These are phyloP conservation scores for Cerioporus squamosus DNA, from an alignment of 1,284 basidiomycete genomes.

Conservation along the genomic window DNA sequence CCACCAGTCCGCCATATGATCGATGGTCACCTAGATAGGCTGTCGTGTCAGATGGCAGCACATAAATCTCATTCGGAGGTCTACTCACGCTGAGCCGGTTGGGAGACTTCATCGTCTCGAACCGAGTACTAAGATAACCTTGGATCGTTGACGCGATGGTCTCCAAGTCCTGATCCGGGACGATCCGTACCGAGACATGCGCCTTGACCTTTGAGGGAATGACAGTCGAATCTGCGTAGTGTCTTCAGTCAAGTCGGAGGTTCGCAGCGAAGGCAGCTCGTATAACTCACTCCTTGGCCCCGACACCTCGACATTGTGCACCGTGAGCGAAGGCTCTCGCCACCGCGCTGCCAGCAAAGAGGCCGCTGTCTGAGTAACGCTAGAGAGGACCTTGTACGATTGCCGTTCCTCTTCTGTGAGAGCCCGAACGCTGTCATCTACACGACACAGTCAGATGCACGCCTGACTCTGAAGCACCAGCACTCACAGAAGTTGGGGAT, in stretches of 20 bases:
- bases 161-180: slow-evolving; percentile 90
- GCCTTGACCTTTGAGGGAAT: slow-evolving; percentile 85
- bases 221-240: slow-evolving; percentile 72
- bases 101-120: slow-evolving; percentile 64
- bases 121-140: slow-evolving; percentile 63
- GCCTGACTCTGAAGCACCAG: slow-evolving; percentile 1
- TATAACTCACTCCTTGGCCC: slow-evolving; percentile 69
- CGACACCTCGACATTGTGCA: slow-evolving; percentile 74
- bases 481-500: slow-evolving; percentile 87
- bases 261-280: background rate
- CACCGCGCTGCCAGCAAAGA: slow-evolving; percentile 75
- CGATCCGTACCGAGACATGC: slow-evolving; percentile 87
- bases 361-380: slow-evolving; percentile 67
- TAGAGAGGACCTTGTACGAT: slow-evolving; percentile 71
- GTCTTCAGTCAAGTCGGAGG: background rate
- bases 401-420: slow-evolving; percentile 69
- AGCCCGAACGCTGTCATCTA: slow-evolving; percentile 78
- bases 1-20: slow-evolving; percentile 96
- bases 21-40: slow-evolving; percentile 67
- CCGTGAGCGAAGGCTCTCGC: slow-evolving; percentile 78
- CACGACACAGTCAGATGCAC: background rate
- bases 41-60: background rate
- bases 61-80: too few species aligned
- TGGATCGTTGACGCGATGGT: slow-evolving; percentile 68
- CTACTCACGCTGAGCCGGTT: slow-evolving; percentile 70